Base-by-base conservation (phyloP, 441 rosid species). In the Euphorbia celastroides region DNA sequence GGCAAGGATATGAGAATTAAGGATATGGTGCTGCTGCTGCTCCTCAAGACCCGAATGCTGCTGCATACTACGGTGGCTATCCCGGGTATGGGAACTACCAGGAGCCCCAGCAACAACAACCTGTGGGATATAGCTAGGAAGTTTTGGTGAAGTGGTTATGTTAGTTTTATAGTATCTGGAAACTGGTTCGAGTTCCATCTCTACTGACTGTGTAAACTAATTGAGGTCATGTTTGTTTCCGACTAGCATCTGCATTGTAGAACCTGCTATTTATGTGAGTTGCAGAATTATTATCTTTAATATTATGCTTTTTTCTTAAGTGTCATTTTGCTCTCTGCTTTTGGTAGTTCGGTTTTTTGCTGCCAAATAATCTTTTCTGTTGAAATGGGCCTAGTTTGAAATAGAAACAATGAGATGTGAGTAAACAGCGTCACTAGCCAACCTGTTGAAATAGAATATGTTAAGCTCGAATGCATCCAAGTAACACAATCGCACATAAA, bases 1-100 rank as follows among this genome's bases (percentile, higher is more conserved):
- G 57, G 85, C 92, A 85, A 71, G 96, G 97, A n/a, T 87, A 91
- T 38, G 97, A 89, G 61, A 81, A 81, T 60, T 91, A 91, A 72
- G 88, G 93, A 1, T 91, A 89, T 71, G n/a, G n/a, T n/a, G 82
- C 84, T 1, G 78, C 83, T 23, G 75, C 86, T 27, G 73, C 89
- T 9, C 97, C 88, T 9, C 97, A 91, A 75, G 96, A 89, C 77
- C 96, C 93, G 2, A 88, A 80, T 52, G 57, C 57, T 23, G 57
- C 57, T 73, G 69, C 84, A 72, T 91, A 87, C 69, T 87, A 91
- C 48, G 94, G 97, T 67, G 86, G 89, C 14, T 88, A 90, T 71
- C 72, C 96, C 26, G 90, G 93, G 0, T 84, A 88, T 41, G 87
- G 86, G 51, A 86, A 79, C 73, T 88, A 87, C 77, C 83, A 84